These are phyloP conservation scores for Xerocomellus amylosporus DNA, from an alignment of 768 basidiomycete species.

Conservation along the genomic window DNA sequence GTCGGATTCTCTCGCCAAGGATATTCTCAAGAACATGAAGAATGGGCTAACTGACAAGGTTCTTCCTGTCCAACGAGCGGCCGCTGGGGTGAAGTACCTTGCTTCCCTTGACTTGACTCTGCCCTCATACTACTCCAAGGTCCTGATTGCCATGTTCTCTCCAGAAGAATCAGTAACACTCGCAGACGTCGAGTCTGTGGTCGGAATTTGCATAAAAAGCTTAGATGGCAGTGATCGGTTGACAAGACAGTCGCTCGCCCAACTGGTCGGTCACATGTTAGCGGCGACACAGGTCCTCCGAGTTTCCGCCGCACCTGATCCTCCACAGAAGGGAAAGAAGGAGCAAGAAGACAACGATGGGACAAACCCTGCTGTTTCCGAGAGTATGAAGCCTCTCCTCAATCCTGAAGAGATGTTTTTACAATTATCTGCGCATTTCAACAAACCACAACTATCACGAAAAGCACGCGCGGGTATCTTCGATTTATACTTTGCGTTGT, in stretches of 20 bases:
- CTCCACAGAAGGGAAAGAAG: constrained; percentile 60
- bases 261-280: constrained; percentile 80
- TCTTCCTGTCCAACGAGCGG: constrained; percentile 79
- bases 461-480: constrained; percentile 82
- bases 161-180: constrained; percentile 52
- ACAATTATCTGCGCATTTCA: constrained; percentile 79
- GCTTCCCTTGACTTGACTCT: not conserved
- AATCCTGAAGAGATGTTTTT: constrained; percentile 75
- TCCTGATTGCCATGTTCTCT: constrained; percentile 58
- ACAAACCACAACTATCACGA: constrained; percentile 64
- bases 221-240: constrained; percentile 82
- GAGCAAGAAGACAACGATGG: constrained; percentile 60
- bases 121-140: constrained; percentile 35
- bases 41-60: constrained; percentile 77
- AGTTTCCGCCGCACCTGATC: constrained; percentile 42
- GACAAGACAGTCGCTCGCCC: constrained; percentile 76
- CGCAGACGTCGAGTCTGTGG: constrained; percentile 74
- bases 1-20: constrained; percentile 72
- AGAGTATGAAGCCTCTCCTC: constrained; percentile 65
- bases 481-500: constrained; percentile 79
- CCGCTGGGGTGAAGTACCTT: constrained; percentile 57
- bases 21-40: constrained; percentile 82
- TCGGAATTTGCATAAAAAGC: constrained; percentile 63
- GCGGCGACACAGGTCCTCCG: constrained; percentile 77
- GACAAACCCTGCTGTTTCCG: constrained; percentile 43